Conservation (phyloP, 805 yeast genomes). For the Starmerella riodocensis region DNA sequence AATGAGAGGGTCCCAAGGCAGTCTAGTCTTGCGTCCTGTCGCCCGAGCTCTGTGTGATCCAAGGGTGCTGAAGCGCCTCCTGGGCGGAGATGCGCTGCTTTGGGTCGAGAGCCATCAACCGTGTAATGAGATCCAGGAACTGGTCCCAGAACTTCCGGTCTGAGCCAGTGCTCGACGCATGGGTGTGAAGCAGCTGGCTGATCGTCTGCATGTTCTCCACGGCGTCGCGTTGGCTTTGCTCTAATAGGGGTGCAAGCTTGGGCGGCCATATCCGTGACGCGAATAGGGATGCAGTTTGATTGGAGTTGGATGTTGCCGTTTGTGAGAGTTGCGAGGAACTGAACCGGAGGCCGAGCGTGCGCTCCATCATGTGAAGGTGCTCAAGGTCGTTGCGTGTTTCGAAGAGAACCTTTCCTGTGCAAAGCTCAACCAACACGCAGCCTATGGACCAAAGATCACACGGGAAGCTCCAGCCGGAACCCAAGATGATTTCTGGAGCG, state of each 20-base stretch:
- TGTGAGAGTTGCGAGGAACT: conserved; percentile 20
- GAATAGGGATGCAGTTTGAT: conserved; percentile 10
- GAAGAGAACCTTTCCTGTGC: conserved; percentile 88
- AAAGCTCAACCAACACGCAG: conserved; percentile 78
- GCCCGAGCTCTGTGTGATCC: conserved; percentile 36
- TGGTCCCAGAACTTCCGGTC: conserved; percentile 70
- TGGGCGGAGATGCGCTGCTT: conserved; percentile 56
- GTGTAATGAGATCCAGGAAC: conserved; percentile 56
- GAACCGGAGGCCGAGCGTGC: conserved; percentile 43
- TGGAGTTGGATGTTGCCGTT: conserved; percentile 17
- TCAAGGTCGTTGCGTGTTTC: conserved; percentile 90
- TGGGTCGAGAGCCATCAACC: conserved; percentile 61
- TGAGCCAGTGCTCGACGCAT: conserved; percentile 12
- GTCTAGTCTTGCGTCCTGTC: not conserved
- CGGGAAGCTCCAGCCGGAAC: conserved; percentile 93
- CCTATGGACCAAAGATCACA: conserved; percentile 97
- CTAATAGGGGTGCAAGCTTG: conserved; percentile 13
- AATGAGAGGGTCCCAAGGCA: not conserved
- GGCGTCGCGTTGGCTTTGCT: conserved; percentile 8
- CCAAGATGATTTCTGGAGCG: conserved; percentile 91
- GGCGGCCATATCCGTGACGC: conserved; percentile 6
- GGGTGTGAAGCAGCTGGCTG: conserved; percentile 12
- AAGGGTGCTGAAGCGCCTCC: conserved; percentile 68
- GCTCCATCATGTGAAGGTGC: conserved; percentile 91
- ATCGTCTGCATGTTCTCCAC: conserved; percentile 16